Evolutionary conservation across 768 basidiomycete species (phyloP), one percentile per base, ranked within the genome.

Genomic region (Phaeotremella skinneri): DNA sequence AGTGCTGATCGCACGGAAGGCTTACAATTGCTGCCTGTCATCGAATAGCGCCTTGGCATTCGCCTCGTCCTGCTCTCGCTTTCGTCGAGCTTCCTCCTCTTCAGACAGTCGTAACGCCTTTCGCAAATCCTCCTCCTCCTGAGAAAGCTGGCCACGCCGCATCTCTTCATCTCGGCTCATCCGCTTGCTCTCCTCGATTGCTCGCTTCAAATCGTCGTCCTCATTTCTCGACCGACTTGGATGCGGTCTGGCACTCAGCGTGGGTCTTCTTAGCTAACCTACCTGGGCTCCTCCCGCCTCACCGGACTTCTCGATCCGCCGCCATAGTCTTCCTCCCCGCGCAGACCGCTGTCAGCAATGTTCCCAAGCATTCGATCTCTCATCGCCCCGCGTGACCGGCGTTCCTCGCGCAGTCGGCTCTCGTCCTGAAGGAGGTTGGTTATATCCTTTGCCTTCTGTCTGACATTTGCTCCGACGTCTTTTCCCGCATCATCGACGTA

Each of bases 401-500:
- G 84, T 76, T 94, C 92, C 63, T 89, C 85, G 11, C 90, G 83
- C 48, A 99, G 82, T 7, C 96, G 85, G 1, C 81, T 78, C 55
- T 94, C 86, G 73, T 99, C 96, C 75, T 84, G 82, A 26, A 99
- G 82, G 13, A 98, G 84, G 72, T 91, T 92, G 32, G 91, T 92
- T 77, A 99, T 97, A 67, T 98, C 96, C 76, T 99, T 98, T 13
- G 96, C 96, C 60, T 78, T 76, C 56, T 75, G 75, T 45, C 78
- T 63, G 49, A 77, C 76, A 77, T 98, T 99, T n/a, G 91, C 91
- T 32, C 96, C 96, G 71, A 96, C 91, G 74, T 99, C 96, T 77
- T 96, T 96, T 51, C 87, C 89, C 37, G 89, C 86, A 70, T 98
- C 96, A 77, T 98, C 96, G 56, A 94, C 77, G 73, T 86, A 96